These are phyloP conservation scores for Cordyceps tenuipes DNA, from an alignment of 2,329 filamentous ascomycete genomes.

Conservation along the genomic window DNA sequence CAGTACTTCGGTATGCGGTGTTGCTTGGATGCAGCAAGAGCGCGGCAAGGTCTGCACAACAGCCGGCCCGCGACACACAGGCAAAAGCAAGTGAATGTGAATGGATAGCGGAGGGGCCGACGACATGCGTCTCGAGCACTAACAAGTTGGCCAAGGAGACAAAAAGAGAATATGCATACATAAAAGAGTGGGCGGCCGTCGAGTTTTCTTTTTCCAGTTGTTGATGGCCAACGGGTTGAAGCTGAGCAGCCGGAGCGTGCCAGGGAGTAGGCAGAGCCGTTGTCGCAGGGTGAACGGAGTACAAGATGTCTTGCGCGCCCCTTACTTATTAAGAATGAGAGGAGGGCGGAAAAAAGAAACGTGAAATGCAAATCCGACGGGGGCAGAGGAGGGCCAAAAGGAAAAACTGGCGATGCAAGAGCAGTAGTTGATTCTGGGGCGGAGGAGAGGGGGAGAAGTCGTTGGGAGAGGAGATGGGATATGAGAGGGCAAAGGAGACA, in stretches of 20 bases:
- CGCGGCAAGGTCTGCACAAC: neutral
- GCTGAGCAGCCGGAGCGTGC: neutral
- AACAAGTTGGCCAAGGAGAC: neutral
- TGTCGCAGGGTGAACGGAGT: neutral
- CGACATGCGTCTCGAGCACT: constrained; percentile 8
- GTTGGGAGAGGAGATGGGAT: neutral
- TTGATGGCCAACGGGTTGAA: neutral
- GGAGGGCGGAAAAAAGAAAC: constrained; percentile 1
- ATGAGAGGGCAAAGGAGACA: neutral
- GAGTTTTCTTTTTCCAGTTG: constrained; percentile 6
- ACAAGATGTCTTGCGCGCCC: constrained; percentile 4
- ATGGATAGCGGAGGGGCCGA: neutral
- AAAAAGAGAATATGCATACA: neutral
- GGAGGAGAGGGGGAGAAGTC: neutral
- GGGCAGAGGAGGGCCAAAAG: neutral
- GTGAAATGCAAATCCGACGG: neutral
- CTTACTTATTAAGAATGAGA: neutral
- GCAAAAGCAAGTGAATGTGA: constrained; percentile 4
- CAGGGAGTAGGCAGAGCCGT: neutral
- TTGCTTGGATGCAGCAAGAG: neutral
- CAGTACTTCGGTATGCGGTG: neutral
- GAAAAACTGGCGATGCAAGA: neutral
- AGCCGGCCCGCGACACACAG: neutral
- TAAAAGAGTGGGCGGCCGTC: neutral
- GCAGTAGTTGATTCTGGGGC: neutral